phyloP scores from a whole-genome alignment of 768 basidiomycete species.

The Clitopilus passeckerianus region DNA sequence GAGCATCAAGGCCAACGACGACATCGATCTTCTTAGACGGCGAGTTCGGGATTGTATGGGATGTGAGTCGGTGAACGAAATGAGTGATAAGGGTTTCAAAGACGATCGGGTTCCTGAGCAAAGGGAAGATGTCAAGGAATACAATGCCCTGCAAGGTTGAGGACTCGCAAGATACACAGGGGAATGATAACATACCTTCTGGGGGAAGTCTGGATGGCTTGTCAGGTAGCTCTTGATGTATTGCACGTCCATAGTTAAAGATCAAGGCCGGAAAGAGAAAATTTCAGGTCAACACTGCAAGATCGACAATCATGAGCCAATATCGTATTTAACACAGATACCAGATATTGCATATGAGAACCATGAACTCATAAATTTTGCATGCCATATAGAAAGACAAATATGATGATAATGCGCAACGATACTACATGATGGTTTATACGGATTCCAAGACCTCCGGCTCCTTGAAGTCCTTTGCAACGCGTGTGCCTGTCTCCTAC shows the following conservation, averaged over 20 bases:
- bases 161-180: neutral
- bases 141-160: conserved; percentile 61
- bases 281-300: neutral
- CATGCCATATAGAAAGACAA: conserved; percentile 17
- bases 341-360: neutral
- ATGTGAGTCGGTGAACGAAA: conserved; percentile 79
- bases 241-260: conserved; percentile 55
- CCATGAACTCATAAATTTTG: neutral
- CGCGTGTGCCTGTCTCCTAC: conserved; percentile 92
- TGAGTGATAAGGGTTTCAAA: conserved; percentile 92
- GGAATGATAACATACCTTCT: conserved; percentile 53
- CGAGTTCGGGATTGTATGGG: conserved; percentile 61
- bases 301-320: too few species aligned
- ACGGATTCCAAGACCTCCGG: conserved; percentile 91
- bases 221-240: conserved; percentile 59
- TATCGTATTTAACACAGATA: too few species aligned
- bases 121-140: conserved; percentile 94
- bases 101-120: conserved; percentile 78
- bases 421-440: conserved; percentile 41
- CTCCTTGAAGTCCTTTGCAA: conserved; percentile 97
- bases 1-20: conserved; percentile 91
- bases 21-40: conserved; percentile 76
- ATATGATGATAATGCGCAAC: conserved; percentile 25
- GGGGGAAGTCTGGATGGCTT: conserved; percentile 77
- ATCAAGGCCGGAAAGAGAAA: conserved; percentile 5